Conservation (phyloP, 2,329 filamentous ascomycete species). For the Cercospora sojina region DNA sequence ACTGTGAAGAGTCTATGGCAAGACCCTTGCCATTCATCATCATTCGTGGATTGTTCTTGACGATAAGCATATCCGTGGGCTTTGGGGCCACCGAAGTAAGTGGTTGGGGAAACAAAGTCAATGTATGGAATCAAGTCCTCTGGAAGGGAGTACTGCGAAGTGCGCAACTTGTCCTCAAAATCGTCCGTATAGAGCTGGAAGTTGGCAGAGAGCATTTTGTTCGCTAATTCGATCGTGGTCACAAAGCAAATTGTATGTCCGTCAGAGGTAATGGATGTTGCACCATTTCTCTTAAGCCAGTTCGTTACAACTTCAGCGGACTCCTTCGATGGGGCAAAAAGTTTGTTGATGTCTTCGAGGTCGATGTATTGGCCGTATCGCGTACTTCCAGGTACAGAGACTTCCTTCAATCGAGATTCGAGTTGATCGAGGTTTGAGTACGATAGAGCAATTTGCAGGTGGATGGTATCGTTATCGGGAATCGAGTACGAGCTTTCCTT, state of each 20-base stretch:
- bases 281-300: slow-evolving; percentile 48
- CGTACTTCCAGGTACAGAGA: slow-evolving; percentile 50
- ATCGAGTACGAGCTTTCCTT: background rate
- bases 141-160: slow-evolving; percentile 40
- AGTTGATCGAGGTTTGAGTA: slow-evolving; percentile 39
- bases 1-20: background rate
- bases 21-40: background rate
- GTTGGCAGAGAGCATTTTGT: slow-evolving; percentile 41
- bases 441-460: background rate
- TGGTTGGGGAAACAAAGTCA: slow-evolving; percentile 34
- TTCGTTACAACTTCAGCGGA: slow-evolving; percentile 31
- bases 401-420: slow-evolving; percentile 41
- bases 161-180: slow-evolving; percentile 43
- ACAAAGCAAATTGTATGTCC: slow-evolving; percentile 40
- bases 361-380: slow-evolving; percentile 53
- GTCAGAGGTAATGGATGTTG: slow-evolving; percentile 41
- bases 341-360: slow-evolving; percentile 44
- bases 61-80: background rate
- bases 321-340: slow-evolving; percentile 44
- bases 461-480: background rate
- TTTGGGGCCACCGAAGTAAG: slow-evolving; percentile 40
- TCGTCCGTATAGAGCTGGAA: slow-evolving; percentile 42
- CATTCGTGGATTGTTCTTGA: background rate
- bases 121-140: slow-evolving; percentile 30
- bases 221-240: slow-evolving; percentile 40